A percentile compares a stretch with the other conserved stretches of the same genome.
Evolutionary conservation across 1,284 basidiomycete genomes (phyloP).

Genomic region (Neonothopanus nambi): DNA sequence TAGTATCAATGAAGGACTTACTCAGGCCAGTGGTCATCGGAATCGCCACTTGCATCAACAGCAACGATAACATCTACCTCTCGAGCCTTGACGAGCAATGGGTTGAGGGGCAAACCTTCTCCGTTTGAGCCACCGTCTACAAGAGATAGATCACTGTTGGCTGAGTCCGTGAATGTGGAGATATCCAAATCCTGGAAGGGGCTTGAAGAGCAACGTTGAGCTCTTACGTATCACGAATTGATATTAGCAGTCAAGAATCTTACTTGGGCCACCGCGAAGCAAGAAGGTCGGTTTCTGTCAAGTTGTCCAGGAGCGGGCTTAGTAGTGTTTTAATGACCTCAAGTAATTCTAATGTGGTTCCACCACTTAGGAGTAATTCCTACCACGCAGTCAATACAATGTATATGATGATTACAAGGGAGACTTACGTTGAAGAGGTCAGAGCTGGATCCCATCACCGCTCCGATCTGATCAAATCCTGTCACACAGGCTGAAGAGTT

Average conservation of each 20-base stretch:
- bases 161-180: constrained; percentile 36
- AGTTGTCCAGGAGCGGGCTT: neutral
- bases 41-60: constrained; percentile 42
- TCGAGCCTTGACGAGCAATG: constrained; percentile 52
- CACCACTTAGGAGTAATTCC: too few relatives aligned
- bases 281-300: constrained; percentile 2
- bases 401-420: neutral
- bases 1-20: neutral
- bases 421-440: constrained; percentile 41
- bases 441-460: constrained; percentile 43
- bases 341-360: too few relatives aligned
- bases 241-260: constrained; percentile 22
- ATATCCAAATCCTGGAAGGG: constrained; percentile 42
- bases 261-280: constrained; percentile 25
- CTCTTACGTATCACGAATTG: constrained; percentile 22
- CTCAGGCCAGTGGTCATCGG: constrained; percentile 14
- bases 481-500: constrained; percentile 44
- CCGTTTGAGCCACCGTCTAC: constrained; percentile 46
- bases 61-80: constrained; percentile 53
- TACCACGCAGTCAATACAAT: too few relatives aligned
- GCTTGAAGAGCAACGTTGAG: constrained; percentile 36
- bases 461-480: constrained; percentile 49
- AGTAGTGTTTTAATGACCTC: constrained; percentile 7
- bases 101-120: constrained; percentile 51
- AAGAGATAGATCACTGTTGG: constrained; percentile 33